Evolutionary conservation across 306 rosid species (phyloP).

Genomic region (Lagenaria siceraria): DNA sequence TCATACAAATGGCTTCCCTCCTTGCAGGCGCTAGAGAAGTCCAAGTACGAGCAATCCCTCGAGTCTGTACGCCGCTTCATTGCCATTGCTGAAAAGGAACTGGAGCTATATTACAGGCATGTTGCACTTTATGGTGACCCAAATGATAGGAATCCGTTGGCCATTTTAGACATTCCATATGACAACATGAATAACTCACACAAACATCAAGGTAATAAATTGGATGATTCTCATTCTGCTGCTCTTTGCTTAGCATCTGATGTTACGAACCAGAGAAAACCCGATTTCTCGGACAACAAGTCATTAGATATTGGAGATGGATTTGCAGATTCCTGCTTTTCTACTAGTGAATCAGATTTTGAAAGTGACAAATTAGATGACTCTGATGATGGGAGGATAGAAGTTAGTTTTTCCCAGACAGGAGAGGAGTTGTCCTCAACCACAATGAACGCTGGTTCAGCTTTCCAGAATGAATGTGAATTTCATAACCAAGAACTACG

Average conservation of each 20-base stretch:
- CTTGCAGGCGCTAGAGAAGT: constrained; percentile 80
- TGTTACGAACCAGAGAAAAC: constrained; percentile 20
- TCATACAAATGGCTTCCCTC: background rate
- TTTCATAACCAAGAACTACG: background rate
- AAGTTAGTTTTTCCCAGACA: background rate
- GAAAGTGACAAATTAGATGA: constrained; percentile 22
- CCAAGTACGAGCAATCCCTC: constrained; percentile 83
- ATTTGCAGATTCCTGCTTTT: constrained; percentile 14
- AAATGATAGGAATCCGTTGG: constrained; percentile 44
- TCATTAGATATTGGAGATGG: constrained; percentile 31
- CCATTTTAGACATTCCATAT: constrained; percentile 39
- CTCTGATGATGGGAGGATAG: constrained; percentile 8
- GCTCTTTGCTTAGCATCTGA: constrained; percentile 13
- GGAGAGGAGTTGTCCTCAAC: background rate
- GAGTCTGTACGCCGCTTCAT: constrained; percentile 76
- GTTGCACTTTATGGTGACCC: constrained; percentile 73
- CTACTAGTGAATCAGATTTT: constrained; percentile 35
- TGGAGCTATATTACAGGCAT: constrained; percentile 77
- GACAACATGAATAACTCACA: constrained; percentile 15
- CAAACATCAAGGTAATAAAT: constrained; percentile 11
- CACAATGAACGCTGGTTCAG: background rate
- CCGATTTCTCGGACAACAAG: constrained; percentile 19
- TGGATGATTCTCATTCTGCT: constrained; percentile 14
- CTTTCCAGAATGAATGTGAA: background rate
- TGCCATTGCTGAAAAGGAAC: constrained; percentile 68